These are phyloP conservation scores for Cadophora sp. DNA, from an alignment of 2,329 filamentous ascomycete genomes.

Conservation along the genomic window DNA sequence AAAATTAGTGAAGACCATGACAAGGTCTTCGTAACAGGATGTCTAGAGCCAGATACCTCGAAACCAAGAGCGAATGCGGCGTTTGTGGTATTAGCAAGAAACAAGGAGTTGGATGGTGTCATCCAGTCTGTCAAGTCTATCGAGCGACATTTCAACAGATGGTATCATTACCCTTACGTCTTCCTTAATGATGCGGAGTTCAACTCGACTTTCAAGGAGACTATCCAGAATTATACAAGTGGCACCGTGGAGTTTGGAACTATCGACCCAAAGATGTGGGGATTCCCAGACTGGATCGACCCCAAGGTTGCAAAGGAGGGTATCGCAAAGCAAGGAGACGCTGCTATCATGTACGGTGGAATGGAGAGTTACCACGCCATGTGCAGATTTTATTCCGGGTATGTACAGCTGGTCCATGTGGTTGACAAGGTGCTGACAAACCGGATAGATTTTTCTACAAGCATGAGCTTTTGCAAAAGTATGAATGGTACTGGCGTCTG, in stretches of 20 bases:
- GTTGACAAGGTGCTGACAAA: slow-evolving; percentile 30
- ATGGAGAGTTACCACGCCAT: slow-evolving; percentile 99
- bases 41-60: slow-evolving; percentile 79
- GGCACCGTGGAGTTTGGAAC: slow-evolving; percentile 89
- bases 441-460: slow-evolving; percentile 86
- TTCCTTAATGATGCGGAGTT: slow-evolving; percentile 98
- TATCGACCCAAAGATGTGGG: slow-evolving; percentile 91
- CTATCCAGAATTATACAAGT: slow-evolving; percentile 89
- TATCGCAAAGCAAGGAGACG: slow-evolving; percentile 94
- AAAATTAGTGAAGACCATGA: slow-evolving; percentile 98
- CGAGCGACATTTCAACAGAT: slow-evolving; percentile 97
- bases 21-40: slow-evolving; percentile 93
- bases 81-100: slow-evolving; percentile 93
- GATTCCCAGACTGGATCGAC: slow-evolving; percentile 96
- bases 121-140: slow-evolving; percentile 97
- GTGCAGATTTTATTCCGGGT: slow-evolving; percentile 99
- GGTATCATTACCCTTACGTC: slow-evolving; percentile 98
- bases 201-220: slow-evolving; percentile 91
- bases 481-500: slow-evolving; percentile 99
- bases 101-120: slow-evolving; percentile 95
- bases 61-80: slow-evolving; percentile 89
- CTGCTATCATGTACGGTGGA: slow-evolving; percentile 98
- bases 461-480: slow-evolving; percentile 91
- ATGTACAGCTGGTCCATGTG: slow-evolving; percentile 45
- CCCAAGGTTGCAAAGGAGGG: slow-evolving; percentile 93